A percentile compares a stretch with the other conserved stretches of the same genome.
Conservation (phyloP, 2,329 filamentous ascomycete genomes). For the Colletotrichum higginsianum region DNA sequence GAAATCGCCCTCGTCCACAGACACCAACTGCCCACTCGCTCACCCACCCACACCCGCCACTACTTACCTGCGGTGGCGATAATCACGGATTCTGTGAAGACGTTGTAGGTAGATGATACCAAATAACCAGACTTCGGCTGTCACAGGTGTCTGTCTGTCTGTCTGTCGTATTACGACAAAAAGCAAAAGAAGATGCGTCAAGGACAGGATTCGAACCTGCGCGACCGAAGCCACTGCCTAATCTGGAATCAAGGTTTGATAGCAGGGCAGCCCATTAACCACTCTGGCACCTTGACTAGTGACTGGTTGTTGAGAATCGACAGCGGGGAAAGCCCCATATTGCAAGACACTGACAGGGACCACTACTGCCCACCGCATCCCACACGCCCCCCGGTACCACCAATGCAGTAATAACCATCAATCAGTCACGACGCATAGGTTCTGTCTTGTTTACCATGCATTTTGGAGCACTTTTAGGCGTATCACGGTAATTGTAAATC, state of each 20-base stretch:
- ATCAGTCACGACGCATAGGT: background rate
- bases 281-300: constrained; percentile 20
- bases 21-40: too few species aligned
- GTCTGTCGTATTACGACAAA: too few species aligned
- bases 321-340: background rate
- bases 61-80: too few species aligned
- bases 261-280: constrained; percentile 23
- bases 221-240: constrained; percentile 21
- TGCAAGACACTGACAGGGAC: background rate
- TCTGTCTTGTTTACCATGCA: too few species aligned
- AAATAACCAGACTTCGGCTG: too few species aligned
- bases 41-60: too few species aligned
- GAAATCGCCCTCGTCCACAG: too few species aligned
- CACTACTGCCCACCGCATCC: background rate
- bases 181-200: background rate
- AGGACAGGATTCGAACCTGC: constrained; percentile 23
- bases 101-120: too few species aligned
- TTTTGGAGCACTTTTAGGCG: too few species aligned
- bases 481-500: too few species aligned
- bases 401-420: background rate
- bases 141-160: background rate
- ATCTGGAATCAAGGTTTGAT: constrained; percentile 3
- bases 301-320: accelerated
- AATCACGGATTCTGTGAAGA: too few species aligned
- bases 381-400: background rate